Conservation (phyloP, 2,329 filamentous ascomycete species). For the Cercospora sesami region DNA sequence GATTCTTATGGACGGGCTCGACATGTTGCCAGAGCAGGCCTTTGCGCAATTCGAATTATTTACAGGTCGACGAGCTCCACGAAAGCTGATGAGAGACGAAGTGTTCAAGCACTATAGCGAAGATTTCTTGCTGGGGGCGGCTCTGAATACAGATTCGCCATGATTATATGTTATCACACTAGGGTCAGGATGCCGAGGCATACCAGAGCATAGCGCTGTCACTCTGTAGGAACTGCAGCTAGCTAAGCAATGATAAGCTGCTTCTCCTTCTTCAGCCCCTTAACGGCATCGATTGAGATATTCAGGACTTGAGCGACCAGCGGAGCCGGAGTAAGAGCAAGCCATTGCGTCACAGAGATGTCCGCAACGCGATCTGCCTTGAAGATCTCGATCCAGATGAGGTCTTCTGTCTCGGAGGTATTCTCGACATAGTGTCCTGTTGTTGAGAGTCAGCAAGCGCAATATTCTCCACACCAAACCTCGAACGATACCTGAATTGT, state of each 20-base stretch:
- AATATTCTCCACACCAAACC: not conserved
- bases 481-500: not conserved
- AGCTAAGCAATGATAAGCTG: slow-evolving; percentile 22
- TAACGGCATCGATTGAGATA: slow-evolving; percentile 14
- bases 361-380: slow-evolving; percentile 67
- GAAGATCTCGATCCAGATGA: slow-evolving; percentile 70
- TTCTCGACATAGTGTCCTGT: slow-evolving; percentile 66
- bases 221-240: not conserved
- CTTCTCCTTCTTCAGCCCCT: slow-evolving; percentile 27
- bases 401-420: slow-evolving; percentile 61
- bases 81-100: slow-evolving; percentile 68
- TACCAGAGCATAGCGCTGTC: not conserved
- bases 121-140: slow-evolving; percentile 27
- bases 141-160: slow-evolving; percentile 28
- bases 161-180: not conserved
- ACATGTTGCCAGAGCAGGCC: slow-evolving; percentile 74
- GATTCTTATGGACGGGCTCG: slow-evolving; percentile 74
- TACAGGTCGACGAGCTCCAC: slow-evolving; percentile 70
- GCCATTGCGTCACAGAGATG: slow-evolving; percentile 67
- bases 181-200: not conserved
- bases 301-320: slow-evolving; percentile 47
- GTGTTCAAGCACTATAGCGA: slow-evolving; percentile 47
- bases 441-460: not conserved
- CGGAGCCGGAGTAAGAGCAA: slow-evolving; percentile 65
- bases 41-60: slow-evolving; percentile 82